These are phyloP conservation scores for Mortierella sp. DNA, from an alignment of 371 early-diverging fungal species.

Conservation along the genomic window DNA sequence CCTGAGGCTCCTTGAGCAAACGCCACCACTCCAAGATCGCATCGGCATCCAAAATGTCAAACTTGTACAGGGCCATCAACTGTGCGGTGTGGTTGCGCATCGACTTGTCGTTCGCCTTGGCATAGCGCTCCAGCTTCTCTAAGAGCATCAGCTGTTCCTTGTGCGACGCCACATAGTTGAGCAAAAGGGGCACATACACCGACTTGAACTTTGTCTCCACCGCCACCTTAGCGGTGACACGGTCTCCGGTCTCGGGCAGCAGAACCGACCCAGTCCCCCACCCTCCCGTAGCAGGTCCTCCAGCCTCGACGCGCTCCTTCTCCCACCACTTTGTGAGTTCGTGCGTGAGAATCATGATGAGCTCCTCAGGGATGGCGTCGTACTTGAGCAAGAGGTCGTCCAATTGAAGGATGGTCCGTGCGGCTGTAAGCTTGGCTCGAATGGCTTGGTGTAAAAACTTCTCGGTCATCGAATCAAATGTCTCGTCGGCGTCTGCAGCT, in stretches of 20 bases:
- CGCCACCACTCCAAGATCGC: constrained; percentile 56
- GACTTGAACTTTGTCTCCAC: constrained; percentile 46
- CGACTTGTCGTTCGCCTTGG: constrained; percentile 26
- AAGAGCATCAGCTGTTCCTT: constrained; percentile 41
- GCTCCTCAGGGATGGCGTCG: constrained; percentile 62
- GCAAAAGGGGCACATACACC: constrained; percentile 42
- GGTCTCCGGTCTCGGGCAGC: constrained; percentile 34
- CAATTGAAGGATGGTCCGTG: constrained; percentile 67
- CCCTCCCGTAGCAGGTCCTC: constrained; percentile 48
- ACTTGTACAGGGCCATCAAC: constrained; percentile 47
- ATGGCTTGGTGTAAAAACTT: constrained; percentile 71
- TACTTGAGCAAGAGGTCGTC: constrained; percentile 72
- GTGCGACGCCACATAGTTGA: constrained; percentile 48
- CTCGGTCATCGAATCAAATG: constrained; percentile 63
- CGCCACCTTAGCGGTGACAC: constrained; percentile 34
- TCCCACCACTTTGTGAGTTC: constrained; percentile 57
- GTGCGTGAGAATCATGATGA: constrained; percentile 59
- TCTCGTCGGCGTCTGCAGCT: constrained; percentile 49
- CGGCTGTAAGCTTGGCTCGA: constrained; percentile 66
- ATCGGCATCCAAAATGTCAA: constrained; percentile 51
- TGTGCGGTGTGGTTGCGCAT: constrained; percentile 41
- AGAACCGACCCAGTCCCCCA: constrained; percentile 36
- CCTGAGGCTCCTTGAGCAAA: constrained; percentile 42
- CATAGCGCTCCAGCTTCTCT: constrained; percentile 34
- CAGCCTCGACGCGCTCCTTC: constrained; percentile 39